Base-by-base conservation (phyloP, 2,329 filamentous ascomycete species). In the Monilinia fructicola region DNA sequence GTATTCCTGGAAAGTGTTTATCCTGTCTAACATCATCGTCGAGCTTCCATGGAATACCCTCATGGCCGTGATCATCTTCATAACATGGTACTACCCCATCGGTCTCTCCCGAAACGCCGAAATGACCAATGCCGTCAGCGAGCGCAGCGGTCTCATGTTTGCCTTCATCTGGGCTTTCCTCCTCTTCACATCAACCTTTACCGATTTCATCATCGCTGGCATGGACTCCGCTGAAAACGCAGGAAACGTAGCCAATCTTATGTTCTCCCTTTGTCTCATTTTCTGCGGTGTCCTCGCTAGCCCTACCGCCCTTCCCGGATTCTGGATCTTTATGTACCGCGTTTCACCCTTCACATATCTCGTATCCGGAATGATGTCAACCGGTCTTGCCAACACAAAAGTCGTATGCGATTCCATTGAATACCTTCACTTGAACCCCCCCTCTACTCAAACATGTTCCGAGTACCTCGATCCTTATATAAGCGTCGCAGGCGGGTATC, bases 301-400 rank as follows among this genome's bases (percentile, higher is more conserved):
- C 16, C 88, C 89, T 1, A 77, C 79, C 4, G 76, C 78, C 1
- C 83, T 95, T 46, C 90, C 91, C 0, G 80, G 85, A 4, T 93
- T 93, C 82, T 94, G 91, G 90, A 88, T 90, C 72, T 93, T 92
- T 81, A 91, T 93, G 89, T 95, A 94, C 78, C 86, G 90, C 54
- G 80, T 93, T 63, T 92, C 89, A 0, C 92, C 93, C 0, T 91
- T 96, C 64, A 93, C 90, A 0, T 97, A 97, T 76, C 80, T 95
- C 23, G 86, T 95, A 21, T 84, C 84, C 5, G 91, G 89, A 23
- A 87, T 96, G 79, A 78, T 94, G 0, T 83, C 88, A 0, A 85
- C 84, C 0, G 91, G 86, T 4, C 80, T 97, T 3, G 90, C 90
- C 60, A 88, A 90, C 73, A 86, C 86, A 0, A 59, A 79, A 0